Evolutionary conservation across 169 alveolate species (phyloP), one percentile per base, ranked within the genome.

Genomic region (Cyclospora cayetanensis): DNA sequence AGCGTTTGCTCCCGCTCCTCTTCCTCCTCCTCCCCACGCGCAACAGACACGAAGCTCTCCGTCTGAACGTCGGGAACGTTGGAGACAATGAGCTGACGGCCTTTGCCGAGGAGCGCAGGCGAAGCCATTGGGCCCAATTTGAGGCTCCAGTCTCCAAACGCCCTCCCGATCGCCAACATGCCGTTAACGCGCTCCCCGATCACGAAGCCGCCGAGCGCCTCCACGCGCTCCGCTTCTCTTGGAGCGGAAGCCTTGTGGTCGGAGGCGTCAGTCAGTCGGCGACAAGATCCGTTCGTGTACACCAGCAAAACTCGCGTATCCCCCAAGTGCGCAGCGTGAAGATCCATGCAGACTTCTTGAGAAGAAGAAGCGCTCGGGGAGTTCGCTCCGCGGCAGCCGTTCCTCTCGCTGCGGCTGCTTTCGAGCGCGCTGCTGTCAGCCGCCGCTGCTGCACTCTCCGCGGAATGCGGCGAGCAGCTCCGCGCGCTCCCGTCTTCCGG

Each of bases 131-230:
- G 55, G 41, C 53, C 53, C 41, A 84, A 25, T 85, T 85, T 85
- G 27, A 85, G 85, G 27, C 43, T 9, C 85, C 85, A 66, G 41
- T 85, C 92, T 22, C 92, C 92, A 25, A 85, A 68, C 11, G 92
- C 92, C 70, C 92, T 11, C 41, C 92, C 85, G 7, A 85, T 85
- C 3, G 92, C 92, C 37, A 85, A 74, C 83, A 65, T 46, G 20
- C 92, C 92, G 52, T 85, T 65, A 12, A 85, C 92, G 12, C 92
- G 34, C 52, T 85, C 92, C 50, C 74, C 85, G n/a, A 85, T 63
- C 20, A 85, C 92, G 20, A 18, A 85, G 4, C 92, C 92, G 25
- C 92, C 92, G 11, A 46, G 27, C 31, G 11, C 22, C 27, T 66
- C 85, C 41, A 85, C 84, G 1, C 92, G 68, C 4, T 35, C 12